phyloP scores from a whole-genome alignment of 1,284 basidiomycete species.

The Malassezia furfur region DNA sequence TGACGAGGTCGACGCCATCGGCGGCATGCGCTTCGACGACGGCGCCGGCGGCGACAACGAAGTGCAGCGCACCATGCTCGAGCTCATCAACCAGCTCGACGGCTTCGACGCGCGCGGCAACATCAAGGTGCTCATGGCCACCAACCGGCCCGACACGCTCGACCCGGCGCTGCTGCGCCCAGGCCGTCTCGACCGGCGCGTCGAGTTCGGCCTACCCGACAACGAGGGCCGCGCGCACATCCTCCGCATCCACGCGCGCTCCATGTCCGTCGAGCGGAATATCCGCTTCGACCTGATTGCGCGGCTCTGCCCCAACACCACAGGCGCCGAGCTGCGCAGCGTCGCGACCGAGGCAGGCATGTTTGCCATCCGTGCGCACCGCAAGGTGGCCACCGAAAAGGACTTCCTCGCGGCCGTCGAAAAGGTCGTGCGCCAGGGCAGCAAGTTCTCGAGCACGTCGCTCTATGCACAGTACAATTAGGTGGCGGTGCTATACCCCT shows the following conservation, averaged over 20 bases:
- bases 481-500: neutral
- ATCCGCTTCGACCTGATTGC: slow-evolving; percentile 98
- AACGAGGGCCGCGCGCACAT: slow-evolving; percentile 95
- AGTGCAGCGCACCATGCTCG: slow-evolving; percentile 98
- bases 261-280: slow-evolving; percentile 93
- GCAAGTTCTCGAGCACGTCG: slow-evolving; percentile 68
- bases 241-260: slow-evolving; percentile 83
- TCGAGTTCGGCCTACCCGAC: slow-evolving; percentile 92
- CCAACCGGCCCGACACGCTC: slow-evolving; percentile 94
- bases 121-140: slow-evolving; percentile 99
- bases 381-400: slow-evolving; percentile 93
- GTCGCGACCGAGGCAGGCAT: slow-evolving; percentile 98
- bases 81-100: slow-evolving; percentile 96
- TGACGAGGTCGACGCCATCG: slow-evolving; percentile 94
- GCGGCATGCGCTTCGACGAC: slow-evolving; percentile 97
- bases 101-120: slow-evolving; percentile 97
- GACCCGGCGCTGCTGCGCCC: slow-evolving; percentile 94
- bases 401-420: slow-evolving; percentile 97
- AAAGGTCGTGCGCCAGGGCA: slow-evolving; percentile 94
- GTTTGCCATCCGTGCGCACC: slow-evolving; percentile 93
- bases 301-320: slow-evolving; percentile 91
- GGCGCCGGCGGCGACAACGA: slow-evolving; percentile 98
- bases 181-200: slow-evolving; percentile 85
- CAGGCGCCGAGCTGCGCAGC: slow-evolving; percentile 89
- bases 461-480: slow-evolving; percentile 36